Evolutionary conservation across 192 early-diverging fungal genomes (phyloP), one percentile per base, ranked within the genome.

Genomic region (Rhizoclosmatium sp.): DNA sequence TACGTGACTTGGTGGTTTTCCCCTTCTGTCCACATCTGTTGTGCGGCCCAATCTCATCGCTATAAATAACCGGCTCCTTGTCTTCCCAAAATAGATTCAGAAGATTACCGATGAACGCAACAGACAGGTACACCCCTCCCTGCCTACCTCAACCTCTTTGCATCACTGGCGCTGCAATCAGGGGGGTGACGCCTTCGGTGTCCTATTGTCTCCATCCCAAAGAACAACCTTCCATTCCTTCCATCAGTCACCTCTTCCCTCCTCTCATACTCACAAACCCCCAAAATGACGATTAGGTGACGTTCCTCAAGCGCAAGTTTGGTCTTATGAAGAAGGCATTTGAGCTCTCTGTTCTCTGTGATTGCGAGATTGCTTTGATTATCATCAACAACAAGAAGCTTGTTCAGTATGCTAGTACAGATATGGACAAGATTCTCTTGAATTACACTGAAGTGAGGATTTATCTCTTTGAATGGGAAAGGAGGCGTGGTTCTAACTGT

Each of bases 321-420:
- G 97, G 97, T 12, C 87, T 98, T 71, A 94, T 98, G 91, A 98
- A 98, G 83, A 98, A 98, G 84, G 96, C 97, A 0, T 95, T 95
- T 84, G 97, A 98, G 82, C 90, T 98, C 40, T 93, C 91, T 69
- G 95, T 98, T 2, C 86, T 98, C 5, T 98, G 97, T 88, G 95
- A 94, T 82, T 96, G 95, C 87, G 94, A 98, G 81, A 95, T 98
- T 46, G 96, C 93, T 4, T 87, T 98, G 12, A 93, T 98, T 64
- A 96, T 98, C 79, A 97, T 98, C 87, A 96, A 93, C 84, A 95
- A 94, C 75, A 93, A 95, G 85, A 98, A 98, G 81, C 86, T 99
- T 7, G 93, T 96, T 48, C 95, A 98, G 83, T 99, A 96, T 82
- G 92, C 95, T 1, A 93, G 92, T 41, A 92, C 93, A 42, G 96